Evolutionary conservation across 1,284 basidiomycete species (phyloP), one percentile per base, ranked within the genome.

Genomic region (Termitomyces sp.): DNA sequence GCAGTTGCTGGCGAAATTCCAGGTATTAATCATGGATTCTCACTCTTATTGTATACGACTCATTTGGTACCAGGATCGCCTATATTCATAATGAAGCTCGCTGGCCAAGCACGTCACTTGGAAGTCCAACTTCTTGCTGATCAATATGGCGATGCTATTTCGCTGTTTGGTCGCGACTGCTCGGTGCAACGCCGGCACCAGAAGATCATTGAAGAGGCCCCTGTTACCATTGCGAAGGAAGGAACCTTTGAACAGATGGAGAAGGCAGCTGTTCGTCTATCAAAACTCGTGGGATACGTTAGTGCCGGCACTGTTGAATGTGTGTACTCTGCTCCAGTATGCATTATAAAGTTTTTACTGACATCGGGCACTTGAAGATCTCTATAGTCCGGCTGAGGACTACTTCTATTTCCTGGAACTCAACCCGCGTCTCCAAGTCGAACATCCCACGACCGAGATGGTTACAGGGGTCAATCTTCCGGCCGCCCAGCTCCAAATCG

Each of bases 41-140:
- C 11, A 6, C 13, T 26, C 11, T 16, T 14, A 11, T 8, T 14
- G 6, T n/a, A 37, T 28, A 26, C 14, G 42, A 40, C 26, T 34
- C 37, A 33, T 28, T 33, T 31, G 40, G 40, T 44, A 64, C 26
- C 11, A 92, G 96, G 97, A 45, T 99, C 97, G 4, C 97, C 97
- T 55, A 95, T 99, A 64, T 99, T 99, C 72, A 93, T 99, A 74
- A 99, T 99, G 97, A 99, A 99, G 77, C 88, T 99, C 56, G 97
- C 97, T 33, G 94, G 95, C 21, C 88, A 92, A 62, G 97, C 97
- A 35, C 91, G 97, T 59, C 97, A 99, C 72, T 77, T 99, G 62
- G 97, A 99, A 73, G 97, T 99, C 24, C 97, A 99, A 37, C 59
- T 63, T 42, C 84, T 99, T 41, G 97, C 97, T 47, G 97, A 99